Evolutionary conservation across 768 basidiomycete species (phyloP), one percentile per base, ranked within the genome.

Genomic region (Termitomyces sp.): DNA sequence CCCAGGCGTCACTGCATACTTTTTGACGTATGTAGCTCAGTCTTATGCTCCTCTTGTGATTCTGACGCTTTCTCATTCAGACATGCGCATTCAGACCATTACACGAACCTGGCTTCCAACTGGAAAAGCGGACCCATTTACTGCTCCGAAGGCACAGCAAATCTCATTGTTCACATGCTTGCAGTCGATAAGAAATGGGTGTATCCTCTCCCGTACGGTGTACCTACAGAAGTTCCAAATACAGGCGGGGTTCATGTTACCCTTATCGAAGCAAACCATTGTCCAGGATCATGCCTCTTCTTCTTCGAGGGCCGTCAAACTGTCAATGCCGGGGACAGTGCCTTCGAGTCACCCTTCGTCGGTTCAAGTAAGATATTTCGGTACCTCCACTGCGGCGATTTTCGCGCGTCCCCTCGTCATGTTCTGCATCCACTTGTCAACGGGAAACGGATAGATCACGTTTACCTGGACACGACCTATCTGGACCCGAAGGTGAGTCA

Each of bases 181-280:
- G 83, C 85, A 9, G 95, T 99, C 9, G 89, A 96, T 70, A 82
- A 80, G 53, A 85, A 90, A 76, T 98, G 93, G 93, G 88, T 99
- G 0, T 82, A 90, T 67, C 86, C 94, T 5, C 79, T 98, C 3
- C 91, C 94, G 1, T 85, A 94, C 83, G 85, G 97, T 72, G 77
- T 77, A 0, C 82, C 93, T 0, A 88, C 85, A 0, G 71, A 85
- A 38, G 81, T 97, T 59, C 93, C 96, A 0, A 75, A 91, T 65
- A 93, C 94, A 0, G 85, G 86, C 32, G 95, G 95, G 2, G 92
- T 98, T 40, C 79, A 76, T 42, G 96, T 98, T 5, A 98, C 94
- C 2, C 84, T 96, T 45, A 94, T 99, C n/a, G 93, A 97, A 68
- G 97, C 96, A 10, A 98, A 99, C 71, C 97, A 98, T 70, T 98